Percentiles rank a stretch among this genome's conserved stretches.
phyloP scores from a whole-genome alignment of 208 protist genomes.

The Trypanosoma cruzi region DNA sequence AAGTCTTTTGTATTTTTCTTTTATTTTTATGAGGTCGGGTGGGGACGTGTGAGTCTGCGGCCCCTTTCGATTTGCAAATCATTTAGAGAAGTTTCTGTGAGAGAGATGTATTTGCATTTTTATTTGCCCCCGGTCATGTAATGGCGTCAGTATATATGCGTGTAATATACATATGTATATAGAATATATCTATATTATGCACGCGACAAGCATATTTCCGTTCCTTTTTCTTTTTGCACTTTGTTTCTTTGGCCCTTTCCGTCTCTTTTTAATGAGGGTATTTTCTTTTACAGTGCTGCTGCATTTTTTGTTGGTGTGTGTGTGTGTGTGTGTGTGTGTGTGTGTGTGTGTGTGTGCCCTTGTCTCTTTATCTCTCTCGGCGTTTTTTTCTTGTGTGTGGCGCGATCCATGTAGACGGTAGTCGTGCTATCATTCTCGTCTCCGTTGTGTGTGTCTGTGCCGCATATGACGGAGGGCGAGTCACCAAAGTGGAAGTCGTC shows the following conservation, averaged over 20 bases:
- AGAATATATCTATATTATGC: too few species aligned
- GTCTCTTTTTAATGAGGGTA: background rate
- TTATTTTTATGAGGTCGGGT: too few species aligned
- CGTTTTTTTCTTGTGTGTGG: too few species aligned
- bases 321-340: background rate
- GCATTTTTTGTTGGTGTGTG: background rate
- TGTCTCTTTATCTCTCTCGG: background rate
- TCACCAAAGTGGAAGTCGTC: constrained; percentile 33
- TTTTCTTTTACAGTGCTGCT: background rate
- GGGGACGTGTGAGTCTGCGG: too few species aligned
- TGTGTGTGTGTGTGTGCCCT: background rate
- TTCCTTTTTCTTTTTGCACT: background rate
- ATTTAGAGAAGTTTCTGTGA: too few species aligned
- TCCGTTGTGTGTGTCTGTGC: too few species aligned
- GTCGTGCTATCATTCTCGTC: too few species aligned
- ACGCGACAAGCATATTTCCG: too few species aligned
- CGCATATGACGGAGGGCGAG: background rate
- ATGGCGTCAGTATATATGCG: too few species aligned
- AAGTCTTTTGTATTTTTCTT: too few species aligned
- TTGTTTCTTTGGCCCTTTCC: background rate
- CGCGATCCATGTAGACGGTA: too few species aligned
- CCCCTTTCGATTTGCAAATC: too few species aligned
- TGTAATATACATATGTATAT: background rate
- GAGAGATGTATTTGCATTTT: background rate
- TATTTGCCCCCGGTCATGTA: background rate